Evolutionary conservation across 441 rosid genomes (phyloP), one percentile per base, ranked within the genome.

Genomic region (Gossypium schwendimanii): DNA sequence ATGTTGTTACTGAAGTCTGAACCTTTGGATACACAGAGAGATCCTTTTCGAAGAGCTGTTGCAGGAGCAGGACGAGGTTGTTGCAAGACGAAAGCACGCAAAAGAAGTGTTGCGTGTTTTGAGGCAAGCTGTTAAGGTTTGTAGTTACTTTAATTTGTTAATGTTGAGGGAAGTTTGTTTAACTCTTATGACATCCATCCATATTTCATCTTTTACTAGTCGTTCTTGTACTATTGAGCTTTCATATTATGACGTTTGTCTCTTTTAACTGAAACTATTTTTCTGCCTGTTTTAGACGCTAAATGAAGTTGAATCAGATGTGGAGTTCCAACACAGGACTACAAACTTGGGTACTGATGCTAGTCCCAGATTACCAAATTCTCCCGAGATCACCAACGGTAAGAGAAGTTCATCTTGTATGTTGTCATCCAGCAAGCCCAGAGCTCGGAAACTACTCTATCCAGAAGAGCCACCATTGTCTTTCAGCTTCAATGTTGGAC

Each of bases 41-140:
- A 63, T 24, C 70, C 77, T 78, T 12, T 69, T 75, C 12, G 85
- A 82, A 73, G 86, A 82, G 62, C 69, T 83, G 54, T 78, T 83
- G 21, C 79, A 74, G 77, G 86, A 85, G 77, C 47, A 44, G 6
- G 82, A 81, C 0, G 84, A 73, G 66, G 14, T 78, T 52, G 79
- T 18, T 20, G 24, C 33, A 33, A 73, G 72, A 67, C 78, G 86
- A 80, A 78, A 73, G 36, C 76, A 28, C 0, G 60, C 79, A 2
- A 69, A 7, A 20, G 86, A 80, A 81, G 28, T 69, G 24, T 63
- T 58, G 72, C 59, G 1, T 62, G 81, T 76, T 52, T 64, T 86
- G 71, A 68, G 80, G 65, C 80, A 82, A 61, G 85, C 85, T 18
- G 44, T 82, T 24, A 74, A 81, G 86, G 89, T 86, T 20, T 75